phyloP scores from a whole-genome alignment of 495 filamentous ascomycete genomes.

The Lophiostoma macrostomum region DNA sequence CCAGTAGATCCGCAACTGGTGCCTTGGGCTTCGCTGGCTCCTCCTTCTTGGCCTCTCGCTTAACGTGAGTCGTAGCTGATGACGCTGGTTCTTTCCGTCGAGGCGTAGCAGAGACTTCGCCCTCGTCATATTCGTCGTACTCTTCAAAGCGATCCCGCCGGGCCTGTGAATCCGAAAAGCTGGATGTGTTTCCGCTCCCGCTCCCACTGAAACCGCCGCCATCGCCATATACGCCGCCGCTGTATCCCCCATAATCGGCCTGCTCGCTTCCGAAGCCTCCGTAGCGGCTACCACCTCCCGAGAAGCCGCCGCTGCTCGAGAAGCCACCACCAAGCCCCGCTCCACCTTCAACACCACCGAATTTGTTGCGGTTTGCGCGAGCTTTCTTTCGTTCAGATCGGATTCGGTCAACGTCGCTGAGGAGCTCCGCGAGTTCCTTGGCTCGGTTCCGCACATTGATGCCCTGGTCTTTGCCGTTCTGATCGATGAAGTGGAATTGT shows the following conservation, averaged over 20 bases:
- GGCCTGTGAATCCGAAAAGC: constrained; percentile 65
- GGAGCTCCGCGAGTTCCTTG: constrained; percentile 89
- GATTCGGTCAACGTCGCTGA: constrained; percentile 91
- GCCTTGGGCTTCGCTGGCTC: constrained; percentile 72
- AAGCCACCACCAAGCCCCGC: constrained; percentile 53
- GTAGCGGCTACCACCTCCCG: constrained; percentile 58
- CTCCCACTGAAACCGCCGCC: constrained; percentile 86
- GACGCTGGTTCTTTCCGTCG: constrained; percentile 49
- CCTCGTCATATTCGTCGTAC: constrained; percentile 94
- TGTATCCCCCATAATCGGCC: constrained; percentile 75
- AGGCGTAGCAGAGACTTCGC: constrained; percentile 48
- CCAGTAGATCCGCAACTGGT: constrained; percentile 83
- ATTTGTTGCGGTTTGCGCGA: constrained; percentile 83
- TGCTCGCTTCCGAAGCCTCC: constrained; percentile 84
- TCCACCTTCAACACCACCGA: constrained; percentile 88
- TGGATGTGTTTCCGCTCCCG: constrained; percentile 57
- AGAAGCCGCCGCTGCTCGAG: constrained; percentile 63
- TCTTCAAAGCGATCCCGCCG: constrained; percentile 82
- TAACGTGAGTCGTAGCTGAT: constrained; percentile 40
- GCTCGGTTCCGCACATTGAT: constrained; percentile 96
- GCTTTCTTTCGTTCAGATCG: constrained; percentile 94
- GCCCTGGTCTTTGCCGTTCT: constrained; percentile 96
- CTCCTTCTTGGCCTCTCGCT: constrained; percentile 47
- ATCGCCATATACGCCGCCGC: constrained; percentile 85
- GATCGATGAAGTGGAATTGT: constrained; percentile 96